Percentiles rank a stretch among this genome's conserved stretches.
These are phyloP conservation scores for Termitomyces sp. DNA, from an alignment of 768 basidiomycete species.

Conservation along the genomic window DNA sequence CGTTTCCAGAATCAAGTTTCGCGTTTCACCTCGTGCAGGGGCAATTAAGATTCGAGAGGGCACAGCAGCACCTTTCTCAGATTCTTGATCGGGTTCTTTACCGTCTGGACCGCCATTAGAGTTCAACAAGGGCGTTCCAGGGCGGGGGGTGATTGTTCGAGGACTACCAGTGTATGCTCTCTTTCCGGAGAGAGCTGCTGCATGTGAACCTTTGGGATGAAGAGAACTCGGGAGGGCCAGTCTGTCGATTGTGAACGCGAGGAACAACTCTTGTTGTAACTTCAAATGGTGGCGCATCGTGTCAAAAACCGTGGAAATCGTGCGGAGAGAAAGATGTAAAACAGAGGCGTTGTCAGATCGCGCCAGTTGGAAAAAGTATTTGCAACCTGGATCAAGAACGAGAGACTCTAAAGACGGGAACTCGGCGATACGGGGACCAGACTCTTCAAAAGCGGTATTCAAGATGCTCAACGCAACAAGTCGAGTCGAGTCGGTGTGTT, in stretches of 20 bases:
- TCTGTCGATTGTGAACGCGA: constrained; percentile 92
- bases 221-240: constrained; percentile 55
- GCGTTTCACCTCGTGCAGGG: constrained; percentile 82
- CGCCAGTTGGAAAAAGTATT: constrained; percentile 95
- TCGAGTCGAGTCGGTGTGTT: constrained; percentile 95
- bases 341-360: constrained; percentile 83
- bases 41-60: constrained; percentile 59
- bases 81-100: constrained; percentile 35
- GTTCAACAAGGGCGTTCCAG: constrained; percentile 47
- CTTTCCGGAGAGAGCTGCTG: constrained; percentile 22
- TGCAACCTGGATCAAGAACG: constrained; percentile 87
- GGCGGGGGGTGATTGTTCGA: constrained; percentile 43
- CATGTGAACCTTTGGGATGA: constrained; percentile 22
- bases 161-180: constrained; percentile 21
- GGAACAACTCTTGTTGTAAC: constrained; percentile 91
- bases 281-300: constrained; percentile 85
- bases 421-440: constrained; percentile 69
- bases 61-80: constrained; percentile 38
- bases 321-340: constrained; percentile 76
- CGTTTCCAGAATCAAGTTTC: constrained; percentile 88
- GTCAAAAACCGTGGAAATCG: constrained; percentile 84
- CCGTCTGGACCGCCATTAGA: constrained; percentile 35
- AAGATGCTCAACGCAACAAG: constrained; percentile 84
- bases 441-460: constrained; percentile 82
- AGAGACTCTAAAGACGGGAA: constrained; percentile 78